These are phyloP conservation scores for Pleurostoma richardsiae DNA, from an alignment of 2,329 filamentous ascomycete species.

Conservation along the genomic window DNA sequence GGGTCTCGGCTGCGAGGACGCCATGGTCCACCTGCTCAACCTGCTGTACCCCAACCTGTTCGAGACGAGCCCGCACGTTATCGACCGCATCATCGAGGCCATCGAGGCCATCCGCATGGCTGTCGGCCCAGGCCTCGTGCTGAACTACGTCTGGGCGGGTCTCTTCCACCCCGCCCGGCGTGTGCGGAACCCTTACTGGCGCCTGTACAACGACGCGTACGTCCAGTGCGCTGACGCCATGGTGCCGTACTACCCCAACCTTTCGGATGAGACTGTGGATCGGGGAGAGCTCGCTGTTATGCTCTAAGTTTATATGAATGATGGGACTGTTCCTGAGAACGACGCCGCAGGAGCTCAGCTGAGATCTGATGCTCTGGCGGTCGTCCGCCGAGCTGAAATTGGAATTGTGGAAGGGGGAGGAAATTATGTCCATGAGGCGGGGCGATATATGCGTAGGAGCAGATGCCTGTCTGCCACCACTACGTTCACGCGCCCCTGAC, in stretches of 20 bases:
- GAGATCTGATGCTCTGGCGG: no score
- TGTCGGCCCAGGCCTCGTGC: conserved; percentile 82
- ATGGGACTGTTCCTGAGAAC: no score
- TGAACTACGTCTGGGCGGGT: conserved; percentile 98
- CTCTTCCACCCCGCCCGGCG: conserved; percentile 96
- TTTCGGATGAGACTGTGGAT: conserved; percentile 75
- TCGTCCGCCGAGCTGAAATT: no score
- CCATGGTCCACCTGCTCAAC: conserved; percentile 96
- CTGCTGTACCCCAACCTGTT: conserved; percentile 95
- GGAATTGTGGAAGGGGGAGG: no score
- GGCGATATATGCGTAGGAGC: no score
- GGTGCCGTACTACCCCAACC: conserved; percentile 89
- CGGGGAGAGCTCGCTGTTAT: conserved; percentile 80
- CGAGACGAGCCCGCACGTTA: conserved; percentile 96
- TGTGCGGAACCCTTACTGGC: conserved; percentile 92
- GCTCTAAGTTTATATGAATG: conserved; percentile 41
- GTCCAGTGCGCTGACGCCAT: conserved; percentile 90
- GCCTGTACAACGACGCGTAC: conserved; percentile 95
- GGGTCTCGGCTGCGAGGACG: conserved; percentile 93
- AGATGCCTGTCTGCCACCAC: no score
- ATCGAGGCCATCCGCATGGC: conserved; percentile 95
- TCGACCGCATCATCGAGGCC: conserved; percentile 94
- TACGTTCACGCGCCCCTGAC: no score
- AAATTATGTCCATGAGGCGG: no score
- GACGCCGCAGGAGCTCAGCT: no score